Base-by-base conservation (phyloP, 148 eudicot genomes). In the Diospyros kaki region DNA sequence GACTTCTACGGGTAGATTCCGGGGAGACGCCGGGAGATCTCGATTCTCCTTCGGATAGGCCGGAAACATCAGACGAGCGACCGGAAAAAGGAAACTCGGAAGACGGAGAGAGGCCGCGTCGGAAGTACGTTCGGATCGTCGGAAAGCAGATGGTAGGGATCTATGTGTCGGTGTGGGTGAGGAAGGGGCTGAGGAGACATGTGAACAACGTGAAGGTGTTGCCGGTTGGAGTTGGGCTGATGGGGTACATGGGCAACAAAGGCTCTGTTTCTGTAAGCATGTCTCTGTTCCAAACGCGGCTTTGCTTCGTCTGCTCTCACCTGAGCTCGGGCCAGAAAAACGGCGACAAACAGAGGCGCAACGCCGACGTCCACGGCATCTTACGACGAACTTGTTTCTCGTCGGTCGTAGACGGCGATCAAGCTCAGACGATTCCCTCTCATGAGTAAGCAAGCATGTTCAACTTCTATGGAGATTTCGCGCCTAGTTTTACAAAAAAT, bases 231-330 rank as follows among this genome's bases (percentile, higher is more conserved):
- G 89, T 91, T 45, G 98, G 98, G 40, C 86, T 94, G 18, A 94
- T 94, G 98, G 98, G 98, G 75, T 94, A 91, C 86, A 90, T 94
- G 98, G 98, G 98, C 2, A 94, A 91, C 76, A 94, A 94, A 93
- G 98, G 98, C 73, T 94, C 95, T 15, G 86, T 94, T 59, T 94
- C 98, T 18, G 87, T 94, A 8, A 94, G 98, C 83, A 90, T 94
- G 95, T 90, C 98, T 55, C 84, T 94, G 54, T 90, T 83, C 78
- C 97, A 91, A 74, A 83, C 93, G 9, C 87, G 92, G 51, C 68
- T 94, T 62, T 94, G 98, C 79, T 94, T 94, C 59, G 95, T 94
- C 64, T 94, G 98, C 77, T 94, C 97, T 51, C 98, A 94, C 83
- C 82, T 94, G 69, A 88, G 87, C 55, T 94, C 98, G 41, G 98